Conservation (phyloP, 139 green algal species). For the Coelastrella sp. region DNA sequence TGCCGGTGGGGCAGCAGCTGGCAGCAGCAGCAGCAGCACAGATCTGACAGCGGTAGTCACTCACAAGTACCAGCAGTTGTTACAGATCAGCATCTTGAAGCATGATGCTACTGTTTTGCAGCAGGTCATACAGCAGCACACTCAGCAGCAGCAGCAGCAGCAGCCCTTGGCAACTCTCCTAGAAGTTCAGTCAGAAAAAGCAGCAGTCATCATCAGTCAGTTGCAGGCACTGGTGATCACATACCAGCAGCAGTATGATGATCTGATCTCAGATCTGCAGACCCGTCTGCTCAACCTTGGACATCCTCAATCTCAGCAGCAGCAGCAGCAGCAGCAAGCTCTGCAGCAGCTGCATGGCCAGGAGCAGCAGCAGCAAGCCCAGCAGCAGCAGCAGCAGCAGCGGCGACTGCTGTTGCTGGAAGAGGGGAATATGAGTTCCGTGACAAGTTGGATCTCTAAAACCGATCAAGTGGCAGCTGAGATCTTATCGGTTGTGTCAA, state of each 20-base stretch:
- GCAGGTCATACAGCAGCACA: not conserved
- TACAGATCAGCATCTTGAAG: not conserved
- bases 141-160: not conserved
- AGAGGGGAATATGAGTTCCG: not conserved
- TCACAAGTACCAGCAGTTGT: not conserved
- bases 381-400: not conserved
- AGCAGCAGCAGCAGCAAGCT: constrained; percentile 11
- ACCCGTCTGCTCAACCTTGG: not conserved
- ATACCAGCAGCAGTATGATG: not conserved
- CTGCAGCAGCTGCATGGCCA: not conserved
- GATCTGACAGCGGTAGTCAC: not conserved
- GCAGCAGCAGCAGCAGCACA: not conserved
- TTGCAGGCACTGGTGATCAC: not conserved
- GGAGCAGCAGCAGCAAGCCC: constrained; percentile 18
- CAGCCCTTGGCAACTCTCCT: not conserved
- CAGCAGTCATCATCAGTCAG: not conserved
- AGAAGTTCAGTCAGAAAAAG: not conserved
- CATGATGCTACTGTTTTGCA: not conserved
- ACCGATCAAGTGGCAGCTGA: not conserved
- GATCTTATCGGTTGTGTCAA: not conserved
- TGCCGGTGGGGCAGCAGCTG: not conserved
- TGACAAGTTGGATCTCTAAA: not conserved
- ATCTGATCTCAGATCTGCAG: not conserved
- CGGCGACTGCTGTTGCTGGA: not conserved
- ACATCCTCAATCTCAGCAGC: not conserved